Evolutionary conservation across 2,329 filamentous ascomycete species (phyloP).

Genomic region (Trichoderma atrobrunneum): DNA sequence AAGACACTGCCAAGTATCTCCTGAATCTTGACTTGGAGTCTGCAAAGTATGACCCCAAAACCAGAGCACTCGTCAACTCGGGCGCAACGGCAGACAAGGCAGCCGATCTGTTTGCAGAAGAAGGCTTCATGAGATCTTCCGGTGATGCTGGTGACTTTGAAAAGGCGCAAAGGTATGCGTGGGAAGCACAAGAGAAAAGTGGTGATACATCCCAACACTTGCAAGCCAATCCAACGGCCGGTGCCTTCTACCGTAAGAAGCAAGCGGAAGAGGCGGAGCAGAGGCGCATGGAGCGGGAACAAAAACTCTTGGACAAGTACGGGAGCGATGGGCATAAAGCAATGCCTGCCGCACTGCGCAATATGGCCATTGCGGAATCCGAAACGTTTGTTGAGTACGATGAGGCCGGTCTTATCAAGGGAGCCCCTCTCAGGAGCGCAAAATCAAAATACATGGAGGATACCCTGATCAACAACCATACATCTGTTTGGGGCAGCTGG

Average conservation of each 20-base stretch:
- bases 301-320: conserved; percentile 76
- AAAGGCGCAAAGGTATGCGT: conserved; percentile 82
- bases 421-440: conserved; percentile 69
- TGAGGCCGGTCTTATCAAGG: conserved; percentile 83
- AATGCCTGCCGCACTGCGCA: conserved; percentile 60
- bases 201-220: conserved; percentile 80
- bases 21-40: conserved; percentile 94
- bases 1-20: conserved; percentile 96
- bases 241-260: conserved; percentile 78
- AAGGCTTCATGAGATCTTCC: conserved; percentile 83
- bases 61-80: conserved; percentile 81
- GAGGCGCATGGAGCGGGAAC: conserved; percentile 65
- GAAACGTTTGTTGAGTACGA: conserved; percentile 94
- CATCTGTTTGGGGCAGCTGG: conserved; percentile 93
- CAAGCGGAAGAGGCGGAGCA: conserved; percentile 70
- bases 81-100: conserved; percentile 78
- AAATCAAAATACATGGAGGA: conserved; percentile 94
- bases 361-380: conserved; percentile 70
- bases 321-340: conserved; percentile 61
- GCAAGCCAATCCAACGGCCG: conserved; percentile 94
- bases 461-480: conserved; percentile 85
- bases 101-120: conserved; percentile 81
- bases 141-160: conserved; percentile 94
- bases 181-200: conserved; percentile 86
- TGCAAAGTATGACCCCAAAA: conserved; percentile 97